A percentile compares a stretch with the other conserved stretches of the same genome.
phyloP scores from a whole-genome alignment of 257 asterid genomes.

The Solanum piurae region DNA sequence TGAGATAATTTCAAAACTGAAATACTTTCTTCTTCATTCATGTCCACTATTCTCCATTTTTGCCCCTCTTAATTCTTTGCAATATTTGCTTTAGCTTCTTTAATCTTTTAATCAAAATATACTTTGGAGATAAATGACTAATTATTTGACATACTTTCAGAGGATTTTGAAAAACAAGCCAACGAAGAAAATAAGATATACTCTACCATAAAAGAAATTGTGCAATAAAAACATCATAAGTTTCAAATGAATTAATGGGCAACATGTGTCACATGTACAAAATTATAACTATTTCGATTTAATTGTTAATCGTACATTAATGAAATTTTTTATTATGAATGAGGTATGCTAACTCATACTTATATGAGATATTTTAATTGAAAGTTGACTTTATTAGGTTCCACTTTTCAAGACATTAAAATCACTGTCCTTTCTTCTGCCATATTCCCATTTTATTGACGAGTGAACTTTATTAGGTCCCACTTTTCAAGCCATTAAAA shows the following conservation, averaged over 20 bases:
- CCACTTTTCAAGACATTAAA: no score
- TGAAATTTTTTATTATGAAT: no score
- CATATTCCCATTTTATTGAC: no score
- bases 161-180: not conserved
- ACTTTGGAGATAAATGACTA: not conserved
- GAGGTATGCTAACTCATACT: no score
- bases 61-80: not conserved
- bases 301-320: not conserved
- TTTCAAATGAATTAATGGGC: not conserved
- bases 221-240: not conserved
- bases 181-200: not conserved
- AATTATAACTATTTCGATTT: not conserved
- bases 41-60: not conserved
- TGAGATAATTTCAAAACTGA: not conserved
- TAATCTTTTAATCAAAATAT: not conserved
- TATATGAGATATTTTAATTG: no score
- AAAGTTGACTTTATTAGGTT: no score
- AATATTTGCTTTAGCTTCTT: not conserved
- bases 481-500: no score
- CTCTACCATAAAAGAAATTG: no score
- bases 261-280: not conserved
- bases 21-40: not conserved
- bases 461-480: no score
- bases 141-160: not conserved
- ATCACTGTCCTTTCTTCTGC: no score